Evolutionary conservation across 495 filamentous ascomycete genomes (phyloP).

Genomic region (Penicillium chermesinum): DNA sequence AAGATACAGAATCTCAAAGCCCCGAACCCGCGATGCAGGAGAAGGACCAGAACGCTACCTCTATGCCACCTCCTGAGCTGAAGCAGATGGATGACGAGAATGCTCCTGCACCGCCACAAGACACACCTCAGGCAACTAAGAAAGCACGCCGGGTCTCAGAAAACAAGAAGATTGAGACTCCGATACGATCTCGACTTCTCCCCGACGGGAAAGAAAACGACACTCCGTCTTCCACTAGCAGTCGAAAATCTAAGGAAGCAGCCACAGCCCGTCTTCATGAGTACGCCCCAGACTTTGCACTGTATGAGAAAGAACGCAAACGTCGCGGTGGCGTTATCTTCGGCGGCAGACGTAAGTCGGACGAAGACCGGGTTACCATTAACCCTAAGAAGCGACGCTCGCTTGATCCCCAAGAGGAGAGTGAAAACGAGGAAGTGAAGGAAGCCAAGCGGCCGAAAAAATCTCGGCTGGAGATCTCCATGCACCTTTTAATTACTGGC

Average conservation of each 20-base stretch:
- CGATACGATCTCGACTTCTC: conserved; percentile 36
- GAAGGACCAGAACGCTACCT: conserved; percentile 32
- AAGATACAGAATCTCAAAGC: conserved; percentile 21
- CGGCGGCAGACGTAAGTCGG: conserved; percentile 56
- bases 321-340: conserved; percentile 77
- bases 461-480: conserved; percentile 52
- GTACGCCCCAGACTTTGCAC: conserved; percentile 72
- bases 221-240: conserved; percentile 70
- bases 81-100: conserved; percentile 16
- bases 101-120: conserved; percentile 12
- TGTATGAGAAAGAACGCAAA: conserved; percentile 93
- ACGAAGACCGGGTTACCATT: conserved; percentile 39
- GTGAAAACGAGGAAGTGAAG: conserved; percentile 47
- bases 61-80: conserved; percentile 16
- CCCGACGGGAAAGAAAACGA: conserved; percentile 76
- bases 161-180: conserved; percentile 41
- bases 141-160: conserved; percentile 28
- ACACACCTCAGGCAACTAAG: conserved; percentile 25
- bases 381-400: conserved; percentile 38
- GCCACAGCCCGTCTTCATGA: conserved; percentile 71
- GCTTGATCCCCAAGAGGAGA: conserved; percentile 42
- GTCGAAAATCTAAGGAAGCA: conserved; percentile 80
- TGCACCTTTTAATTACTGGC: conserved; percentile 72
- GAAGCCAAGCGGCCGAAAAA: conserved; percentile 60
- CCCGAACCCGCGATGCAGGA: conserved; percentile 29